phyloP scores from a whole-genome alignment of 2,329 filamentous ascomycete species.

The Pseudogymnoascus sp. region DNA sequence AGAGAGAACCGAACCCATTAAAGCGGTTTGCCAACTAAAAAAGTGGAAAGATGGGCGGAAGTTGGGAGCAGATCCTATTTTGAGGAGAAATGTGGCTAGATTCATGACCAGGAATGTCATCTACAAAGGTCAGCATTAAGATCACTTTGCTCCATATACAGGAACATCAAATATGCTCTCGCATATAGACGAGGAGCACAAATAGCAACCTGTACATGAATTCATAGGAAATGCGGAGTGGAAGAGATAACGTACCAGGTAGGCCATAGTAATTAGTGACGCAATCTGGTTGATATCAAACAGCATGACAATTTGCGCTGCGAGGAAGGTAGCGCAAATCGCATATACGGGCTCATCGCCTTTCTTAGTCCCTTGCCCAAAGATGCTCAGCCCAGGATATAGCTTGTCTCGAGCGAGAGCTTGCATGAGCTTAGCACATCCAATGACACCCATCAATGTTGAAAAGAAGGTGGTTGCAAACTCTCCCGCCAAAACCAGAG shows the following conservation, averaged over 20 bases:
- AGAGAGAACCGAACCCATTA: slow-evolving; percentile 64
- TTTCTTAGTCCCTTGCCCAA: slow-evolving; percentile 63
- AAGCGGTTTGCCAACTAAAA: slow-evolving; percentile 79
- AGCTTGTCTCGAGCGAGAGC: slow-evolving; percentile 72
- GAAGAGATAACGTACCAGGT: slow-evolving; percentile 48
- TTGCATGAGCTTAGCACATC: slow-evolving; percentile 75
- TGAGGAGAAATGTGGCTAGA: slow-evolving; percentile 75
- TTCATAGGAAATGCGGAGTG: neutral
- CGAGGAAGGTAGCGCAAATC: slow-evolving; percentile 64
- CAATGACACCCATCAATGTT: slow-evolving; percentile 78
- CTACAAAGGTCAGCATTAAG: slow-evolving; percentile 26
- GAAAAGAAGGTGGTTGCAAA: slow-evolving; percentile 79
- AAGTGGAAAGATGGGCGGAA: slow-evolving; percentile 84
- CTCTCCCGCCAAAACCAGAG: slow-evolving; percentile 70
- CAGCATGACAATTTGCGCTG: slow-evolving; percentile 72
- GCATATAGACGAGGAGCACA: neutral
- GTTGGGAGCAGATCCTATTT: slow-evolving; percentile 80
- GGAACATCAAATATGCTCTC: neutral
- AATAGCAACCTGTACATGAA: neutral
- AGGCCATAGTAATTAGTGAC: slow-evolving; percentile 83
- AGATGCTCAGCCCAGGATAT: slow-evolving; percentile 65
- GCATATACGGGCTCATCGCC: slow-evolving; percentile 69
- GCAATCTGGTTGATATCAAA: slow-evolving; percentile 83
- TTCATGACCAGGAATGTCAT: slow-evolving; percentile 91
- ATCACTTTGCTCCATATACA: neutral